phyloP scores from a whole-genome alignment of 805 yeast species.

The Spathaspora hagerdaliae region DNA sequence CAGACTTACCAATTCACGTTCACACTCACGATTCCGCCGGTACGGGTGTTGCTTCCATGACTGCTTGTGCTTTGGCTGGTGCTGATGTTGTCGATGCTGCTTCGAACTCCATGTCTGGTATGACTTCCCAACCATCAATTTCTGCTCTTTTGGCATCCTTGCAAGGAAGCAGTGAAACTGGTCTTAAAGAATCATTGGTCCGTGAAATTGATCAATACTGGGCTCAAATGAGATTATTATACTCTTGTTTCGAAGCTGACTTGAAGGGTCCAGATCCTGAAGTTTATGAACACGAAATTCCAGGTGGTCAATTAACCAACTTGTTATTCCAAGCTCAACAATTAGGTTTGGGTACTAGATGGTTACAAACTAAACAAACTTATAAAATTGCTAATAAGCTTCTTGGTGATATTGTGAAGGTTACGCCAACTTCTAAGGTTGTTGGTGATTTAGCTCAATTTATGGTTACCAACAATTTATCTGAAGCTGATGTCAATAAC shows the following conservation, averaged over 20 bases:
- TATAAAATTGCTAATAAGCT: conserved; percentile 87
- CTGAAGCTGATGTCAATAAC: conserved; percentile 78
- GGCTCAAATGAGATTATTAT: conserved; percentile 97
- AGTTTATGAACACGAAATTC: conserved; percentile 96
- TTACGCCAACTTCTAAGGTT: conserved; percentile 98
- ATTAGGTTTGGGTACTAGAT: conserved; percentile 93
- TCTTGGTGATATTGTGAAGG: conserved; percentile 96
- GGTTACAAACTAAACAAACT: conserved; percentile 94
- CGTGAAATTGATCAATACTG: conserved; percentile 91
- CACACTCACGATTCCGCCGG: conserved; percentile 99
- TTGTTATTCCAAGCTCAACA: conserved; percentile 98
- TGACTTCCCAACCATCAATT: conserved; percentile 97
- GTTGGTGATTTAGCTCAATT: conserved; percentile 99
- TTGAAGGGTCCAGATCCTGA: conserved; percentile 99
- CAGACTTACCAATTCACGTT: conserved; percentile 94
- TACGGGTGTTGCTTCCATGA: conserved; percentile 97
- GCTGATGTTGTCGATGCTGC: conserved; percentile 99
- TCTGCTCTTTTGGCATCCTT: conserved; percentile 89
- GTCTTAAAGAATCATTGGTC: conserved; percentile 60
- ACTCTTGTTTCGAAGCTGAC: conserved; percentile 97
- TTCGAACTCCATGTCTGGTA: conserved; percentile 94
- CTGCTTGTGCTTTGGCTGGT: conserved; percentile 91
- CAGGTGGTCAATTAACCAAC: conserved; percentile 99
- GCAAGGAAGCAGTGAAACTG: conserved; percentile 80
- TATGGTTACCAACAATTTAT: conserved; percentile 93